These are phyloP conservation scores for Krasilnikovozyma curviuscula DNA, from an alignment of 768 basidiomycete species.

Conservation along the genomic window DNA sequence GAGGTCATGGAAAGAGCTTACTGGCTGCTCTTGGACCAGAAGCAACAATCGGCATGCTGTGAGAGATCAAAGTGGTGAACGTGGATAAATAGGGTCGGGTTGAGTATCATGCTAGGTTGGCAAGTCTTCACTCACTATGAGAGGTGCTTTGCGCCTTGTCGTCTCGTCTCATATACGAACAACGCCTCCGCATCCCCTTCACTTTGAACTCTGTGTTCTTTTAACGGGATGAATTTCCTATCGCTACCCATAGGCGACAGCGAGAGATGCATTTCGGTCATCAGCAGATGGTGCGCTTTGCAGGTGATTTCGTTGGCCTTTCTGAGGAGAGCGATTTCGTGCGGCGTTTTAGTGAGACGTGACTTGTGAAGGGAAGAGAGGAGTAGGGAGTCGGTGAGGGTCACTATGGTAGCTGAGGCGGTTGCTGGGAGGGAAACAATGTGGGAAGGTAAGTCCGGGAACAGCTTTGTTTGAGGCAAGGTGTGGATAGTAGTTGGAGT, in stretches of 20 bases:
- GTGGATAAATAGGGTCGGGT: not conserved
- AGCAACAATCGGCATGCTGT: slow-evolving; percentile 62
- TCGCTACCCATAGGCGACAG: too few relatives aligned
- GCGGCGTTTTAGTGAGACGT: slow-evolving; percentile 52
- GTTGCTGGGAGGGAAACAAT: slow-evolving; percentile 38
- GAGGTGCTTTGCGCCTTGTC: slow-evolving; percentile 58
- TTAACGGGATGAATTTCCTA: too few relatives aligned
- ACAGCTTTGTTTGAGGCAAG: slow-evolving; percentile 18
- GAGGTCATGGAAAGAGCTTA: too few relatives aligned
- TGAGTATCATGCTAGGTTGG: not conserved
- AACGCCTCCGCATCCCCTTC: slow-evolving; percentile 88
- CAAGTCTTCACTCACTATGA: not conserved
- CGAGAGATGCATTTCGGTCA: too few relatives aligned
- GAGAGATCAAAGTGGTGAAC: not conserved
- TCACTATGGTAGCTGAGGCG: slow-evolving; percentile 39
- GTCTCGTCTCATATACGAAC: slow-evolving; percentile 72
- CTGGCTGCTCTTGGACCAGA: slow-evolving; percentile 67
- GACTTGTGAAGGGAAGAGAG: slow-evolving; percentile 60
- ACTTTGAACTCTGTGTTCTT: too few relatives aligned
- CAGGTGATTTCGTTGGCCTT: slow-evolving; percentile 73
- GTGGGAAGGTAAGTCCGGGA: slow-evolving; percentile 23
- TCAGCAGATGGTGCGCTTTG: slow-evolving; percentile 73
- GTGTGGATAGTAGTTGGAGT: slow-evolving; percentile 15
- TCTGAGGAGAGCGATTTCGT: slow-evolving; percentile 55
- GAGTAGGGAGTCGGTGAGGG: too few relatives aligned